Conservation (phyloP, 805 yeast genomes). For the Wickerhamomyces chaumierensis region DNA sequence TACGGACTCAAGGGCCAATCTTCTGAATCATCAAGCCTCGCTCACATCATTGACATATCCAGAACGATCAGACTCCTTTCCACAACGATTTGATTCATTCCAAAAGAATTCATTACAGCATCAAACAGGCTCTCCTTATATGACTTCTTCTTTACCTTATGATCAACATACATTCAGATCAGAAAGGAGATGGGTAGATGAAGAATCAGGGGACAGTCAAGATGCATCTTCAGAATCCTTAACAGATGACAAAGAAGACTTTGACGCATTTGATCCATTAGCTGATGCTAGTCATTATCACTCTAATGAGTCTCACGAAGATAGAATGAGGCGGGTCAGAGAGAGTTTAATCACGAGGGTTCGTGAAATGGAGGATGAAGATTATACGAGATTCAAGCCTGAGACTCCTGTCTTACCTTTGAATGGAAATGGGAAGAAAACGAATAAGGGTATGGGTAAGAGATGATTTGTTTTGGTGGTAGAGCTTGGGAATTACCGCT, state of each 20-base stretch:
- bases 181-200: neutral
- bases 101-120: no score
- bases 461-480: no score
- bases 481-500: no score
- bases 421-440: neutral
- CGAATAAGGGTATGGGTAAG: no score
- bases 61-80: neutral
- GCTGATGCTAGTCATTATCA: neutral
- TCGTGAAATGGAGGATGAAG: conserved; percentile 15
- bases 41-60: neutral
- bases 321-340: conserved; percentile 6
- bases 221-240: conserved; percentile 1
- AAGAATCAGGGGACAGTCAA: neutral
- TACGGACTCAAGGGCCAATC: neutral
- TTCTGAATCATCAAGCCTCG: neutral
- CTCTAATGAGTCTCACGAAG: neutral
- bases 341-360: conserved; percentile 13
- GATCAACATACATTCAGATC: neutral
- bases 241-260: neutral
- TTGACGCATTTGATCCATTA: conserved; percentile 2
- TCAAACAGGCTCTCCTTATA: neutral
- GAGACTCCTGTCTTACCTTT: neutral
- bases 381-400: conserved; percentile 6
- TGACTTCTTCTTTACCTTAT: neutral
- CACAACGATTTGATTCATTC: neutral